Evolutionary conservation across 352 stramenopile genomes (phyloP).

Genomic region (Pythium dissimile): DNA sequence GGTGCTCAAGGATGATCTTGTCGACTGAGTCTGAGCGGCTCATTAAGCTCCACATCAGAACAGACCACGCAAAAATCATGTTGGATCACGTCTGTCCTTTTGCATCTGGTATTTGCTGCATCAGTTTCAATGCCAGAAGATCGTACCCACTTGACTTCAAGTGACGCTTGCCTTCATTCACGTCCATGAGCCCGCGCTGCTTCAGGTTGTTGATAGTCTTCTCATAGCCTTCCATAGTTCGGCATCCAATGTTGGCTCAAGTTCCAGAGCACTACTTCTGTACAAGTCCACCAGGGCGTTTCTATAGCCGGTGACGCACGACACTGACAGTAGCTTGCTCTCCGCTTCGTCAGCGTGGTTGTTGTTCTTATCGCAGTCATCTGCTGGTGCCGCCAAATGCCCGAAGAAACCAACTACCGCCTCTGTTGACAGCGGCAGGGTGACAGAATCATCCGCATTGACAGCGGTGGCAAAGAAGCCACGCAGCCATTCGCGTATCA

Average conservation of each 20-base stretch:
- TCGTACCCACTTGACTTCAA: conserved; percentile 9
- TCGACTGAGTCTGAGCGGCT: conserved; percentile 10
- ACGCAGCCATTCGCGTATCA: neutral
- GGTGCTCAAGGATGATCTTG: conserved; percentile 11
- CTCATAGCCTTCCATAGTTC: too few relatives aligned
- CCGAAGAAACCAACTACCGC: conserved; percentile 6
- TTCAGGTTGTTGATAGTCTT: conserved; percentile 7
- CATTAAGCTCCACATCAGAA: conserved; percentile 17
- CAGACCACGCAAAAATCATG: conserved; percentile 9
- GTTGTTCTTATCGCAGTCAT: conserved; percentile 1
- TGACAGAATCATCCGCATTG: neutral
- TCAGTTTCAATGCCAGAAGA: neutral
- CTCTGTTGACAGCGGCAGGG: neutral
- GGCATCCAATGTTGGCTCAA: conserved; percentile 3
- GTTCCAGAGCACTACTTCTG: neutral
- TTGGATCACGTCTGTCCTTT: conserved; percentile 1
- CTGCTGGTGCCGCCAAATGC: neutral
- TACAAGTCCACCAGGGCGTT: conserved; percentile 9
- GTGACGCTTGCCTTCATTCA: conserved; percentile 6
- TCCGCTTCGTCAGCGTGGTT: neutral
- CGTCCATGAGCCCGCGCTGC: conserved; percentile 1
- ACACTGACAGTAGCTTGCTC: neutral
- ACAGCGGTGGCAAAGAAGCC: too few relatives aligned
- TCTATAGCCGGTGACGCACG: conserved; percentile 3
- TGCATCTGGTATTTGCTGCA: neutral